These are phyloP conservation scores for Trypanosoma caninum DNA, from an alignment of 208 protist species.

Conservation along the genomic window DNA sequence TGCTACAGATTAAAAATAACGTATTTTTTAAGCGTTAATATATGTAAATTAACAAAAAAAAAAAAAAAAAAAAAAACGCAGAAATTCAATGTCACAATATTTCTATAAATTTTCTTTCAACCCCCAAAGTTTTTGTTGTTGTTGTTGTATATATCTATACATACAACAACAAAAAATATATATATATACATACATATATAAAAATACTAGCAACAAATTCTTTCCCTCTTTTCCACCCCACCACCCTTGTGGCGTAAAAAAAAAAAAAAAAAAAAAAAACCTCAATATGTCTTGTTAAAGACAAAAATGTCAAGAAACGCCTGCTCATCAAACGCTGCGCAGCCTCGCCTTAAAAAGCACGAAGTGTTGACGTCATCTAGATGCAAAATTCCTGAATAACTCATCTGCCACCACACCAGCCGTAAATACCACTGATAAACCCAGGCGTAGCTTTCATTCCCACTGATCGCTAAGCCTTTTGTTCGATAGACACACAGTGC, in stretches of 20 bases:
- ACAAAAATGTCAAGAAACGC: conserved; percentile 34
- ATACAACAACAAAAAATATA: conserved; percentile 6
- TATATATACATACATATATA: conserved; percentile 7
- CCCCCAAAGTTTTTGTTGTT: neutral
- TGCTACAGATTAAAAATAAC: no score
- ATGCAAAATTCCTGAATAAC: conserved; percentile 35
- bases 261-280: conserved; percentile 19
- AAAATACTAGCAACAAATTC: neutral
- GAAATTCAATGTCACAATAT: neutral
- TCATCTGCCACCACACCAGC: conserved; percentile 41
- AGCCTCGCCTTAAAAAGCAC: conserved; percentile 43
- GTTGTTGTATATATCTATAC: neutral
- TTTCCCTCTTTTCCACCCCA: no score
- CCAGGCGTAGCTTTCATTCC: conserved; percentile 33
- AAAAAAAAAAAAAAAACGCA: neutral
- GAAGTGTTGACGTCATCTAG: conserved; percentile 23
- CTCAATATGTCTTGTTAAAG: conserved; percentile 38
- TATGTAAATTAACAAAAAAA: neutral
- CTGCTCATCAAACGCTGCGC: conserved; percentile 29
- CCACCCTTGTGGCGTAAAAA: neutral
- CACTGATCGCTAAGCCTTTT: conserved; percentile 24
- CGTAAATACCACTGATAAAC: conserved; percentile 46
- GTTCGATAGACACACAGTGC: conserved; percentile 37
- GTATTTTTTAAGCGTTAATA: neutral
- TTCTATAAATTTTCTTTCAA: neutral